phyloP scores from a whole-genome alignment of 2,329 filamentous ascomycete species.

The Xylaria digitata region DNA sequence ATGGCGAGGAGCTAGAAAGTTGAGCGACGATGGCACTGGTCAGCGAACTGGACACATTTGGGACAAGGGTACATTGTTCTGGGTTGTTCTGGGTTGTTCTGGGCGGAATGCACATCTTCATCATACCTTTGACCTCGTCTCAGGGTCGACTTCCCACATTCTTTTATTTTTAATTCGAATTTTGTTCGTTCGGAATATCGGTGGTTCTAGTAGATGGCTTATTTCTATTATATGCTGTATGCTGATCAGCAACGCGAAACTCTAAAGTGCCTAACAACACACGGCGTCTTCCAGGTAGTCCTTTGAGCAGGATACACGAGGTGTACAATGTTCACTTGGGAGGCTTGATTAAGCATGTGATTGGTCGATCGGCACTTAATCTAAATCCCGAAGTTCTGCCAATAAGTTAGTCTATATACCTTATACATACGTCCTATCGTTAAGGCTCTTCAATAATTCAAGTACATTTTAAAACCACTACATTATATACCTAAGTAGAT shows the following conservation, averaged over 20 bases:
- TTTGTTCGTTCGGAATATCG: not conserved
- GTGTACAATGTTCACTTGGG: conserved; percentile 9
- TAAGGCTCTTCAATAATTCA: not conserved
- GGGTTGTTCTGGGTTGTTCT: conserved; percentile 17
- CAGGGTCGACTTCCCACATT: conserved; percentile 99
- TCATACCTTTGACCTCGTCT: conserved; percentile 91
- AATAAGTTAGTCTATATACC: conserved; percentile 9
- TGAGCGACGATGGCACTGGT: conserved; percentile 30
- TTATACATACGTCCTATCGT: too few species aligned
- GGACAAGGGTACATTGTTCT: conserved; percentile 18
- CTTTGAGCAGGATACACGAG: conserved; percentile 13
- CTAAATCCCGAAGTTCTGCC: conserved; percentile 38
- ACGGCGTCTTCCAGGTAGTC: not conserved
- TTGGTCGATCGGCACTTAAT: conserved; percentile 24
- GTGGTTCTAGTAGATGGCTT: not conserved
- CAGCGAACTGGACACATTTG: conserved; percentile 28
- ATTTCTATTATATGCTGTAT: conserved; percentile 18
- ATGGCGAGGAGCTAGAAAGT: conserved; percentile 80
- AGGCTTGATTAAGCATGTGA: conserved; percentile 16
- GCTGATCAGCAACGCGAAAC: conserved; percentile 1
- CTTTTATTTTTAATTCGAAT: not conserved
- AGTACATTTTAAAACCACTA: too few species aligned
- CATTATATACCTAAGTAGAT: too few species aligned
- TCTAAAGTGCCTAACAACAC: not conserved
- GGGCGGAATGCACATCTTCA: conserved; percentile 18